These are phyloP conservation scores for Chrysoporthe cubensis DNA, from an alignment of 2,329 filamentous ascomycete species.

Conservation along the genomic window DNA sequence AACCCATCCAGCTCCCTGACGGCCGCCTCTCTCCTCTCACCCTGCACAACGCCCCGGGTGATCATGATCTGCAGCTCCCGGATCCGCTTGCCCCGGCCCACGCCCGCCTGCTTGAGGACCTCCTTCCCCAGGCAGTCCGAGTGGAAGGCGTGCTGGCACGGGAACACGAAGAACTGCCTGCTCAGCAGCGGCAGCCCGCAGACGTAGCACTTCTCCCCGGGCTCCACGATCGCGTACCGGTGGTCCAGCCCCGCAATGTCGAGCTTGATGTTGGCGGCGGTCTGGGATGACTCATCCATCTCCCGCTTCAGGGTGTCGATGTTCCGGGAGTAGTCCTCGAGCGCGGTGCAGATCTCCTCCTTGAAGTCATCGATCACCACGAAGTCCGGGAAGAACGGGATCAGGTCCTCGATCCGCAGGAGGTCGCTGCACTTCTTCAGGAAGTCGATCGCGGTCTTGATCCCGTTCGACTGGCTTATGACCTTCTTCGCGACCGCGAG, in stretches of 20 bases:
- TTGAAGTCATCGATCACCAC: conserved; percentile 99
- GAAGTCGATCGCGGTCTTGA: conserved; percentile 93
- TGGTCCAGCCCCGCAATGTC: conserved; percentile 86
- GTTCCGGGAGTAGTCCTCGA: conserved; percentile 90
- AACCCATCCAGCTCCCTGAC: conserved; percentile 89
- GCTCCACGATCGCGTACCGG: conserved; percentile 94
- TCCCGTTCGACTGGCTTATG: conserved; percentile 82
- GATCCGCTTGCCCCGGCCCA: conserved; percentile 77
- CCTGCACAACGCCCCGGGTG: conserved; percentile 71
- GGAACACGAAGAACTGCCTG: conserved; percentile 96
- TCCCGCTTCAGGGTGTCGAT: conserved; percentile 88
- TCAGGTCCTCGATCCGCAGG: conserved; percentile 92
- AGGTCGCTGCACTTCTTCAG: conserved; percentile 82
- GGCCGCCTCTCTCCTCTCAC: conserved; percentile 76
- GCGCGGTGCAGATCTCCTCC: conserved; percentile 90
- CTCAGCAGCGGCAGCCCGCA: conserved; percentile 86
- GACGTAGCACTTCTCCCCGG: conserved; percentile 90
- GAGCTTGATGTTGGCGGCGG: conserved; percentile 85
- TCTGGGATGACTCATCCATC: conserved; percentile 93
- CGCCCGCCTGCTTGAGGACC: conserved; percentile 80
- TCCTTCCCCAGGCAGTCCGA: conserved; percentile 88
- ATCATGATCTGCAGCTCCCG: conserved; percentile 84
- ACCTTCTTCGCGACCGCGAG: conserved; percentile 93
- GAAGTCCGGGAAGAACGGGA: conserved; percentile 98
- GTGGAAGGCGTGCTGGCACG: conserved; percentile 97